phyloP scores from a whole-genome alignment of 1,139 yeast species.

The Wickerhamomyces sp. region DNA sequence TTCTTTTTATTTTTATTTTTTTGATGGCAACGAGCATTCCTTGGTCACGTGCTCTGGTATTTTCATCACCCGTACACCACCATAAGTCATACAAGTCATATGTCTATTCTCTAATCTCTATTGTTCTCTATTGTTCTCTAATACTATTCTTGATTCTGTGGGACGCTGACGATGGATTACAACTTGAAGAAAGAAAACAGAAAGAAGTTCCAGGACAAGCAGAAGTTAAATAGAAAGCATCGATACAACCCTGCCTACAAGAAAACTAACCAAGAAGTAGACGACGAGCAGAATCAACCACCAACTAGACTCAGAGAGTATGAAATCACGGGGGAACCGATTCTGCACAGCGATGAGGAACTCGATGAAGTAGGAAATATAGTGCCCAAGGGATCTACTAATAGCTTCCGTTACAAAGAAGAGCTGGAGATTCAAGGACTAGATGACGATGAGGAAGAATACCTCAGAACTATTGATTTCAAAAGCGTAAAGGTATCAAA shows the following conservation, averaged over 20 bases:
- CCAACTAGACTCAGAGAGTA: neutral
- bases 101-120: too few relatives aligned
- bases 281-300: neutral
- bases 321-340: neutral
- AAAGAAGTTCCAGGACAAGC: conserved; percentile 10
- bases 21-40: too few relatives aligned
- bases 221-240: conserved; percentile 7
- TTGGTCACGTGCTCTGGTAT: too few relatives aligned
- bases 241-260: conserved; percentile 2
- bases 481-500: neutral
- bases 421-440: conserved; percentile 3
- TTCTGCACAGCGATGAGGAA: conserved; percentile 2
- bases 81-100: too few relatives aligned
- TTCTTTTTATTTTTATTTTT: too few relatives aligned
- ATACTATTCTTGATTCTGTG: too few relatives aligned
- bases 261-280: neutral
- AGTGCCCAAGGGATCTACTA: conserved; percentile 2
- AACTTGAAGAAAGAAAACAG: conserved; percentile 8
- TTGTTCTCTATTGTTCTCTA: too few relatives aligned
- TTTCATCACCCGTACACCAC: too few relatives aligned
- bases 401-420: conserved; percentile 7
- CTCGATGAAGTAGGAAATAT: conserved; percentile 1
- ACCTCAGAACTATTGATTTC: conserved; percentile 2
- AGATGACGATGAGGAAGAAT: conserved; percentile 5
- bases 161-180: conserved; percentile 4